phyloP scores from a whole-genome alignment of 78 protist species.

The Ministeria vibrans region DNA sequence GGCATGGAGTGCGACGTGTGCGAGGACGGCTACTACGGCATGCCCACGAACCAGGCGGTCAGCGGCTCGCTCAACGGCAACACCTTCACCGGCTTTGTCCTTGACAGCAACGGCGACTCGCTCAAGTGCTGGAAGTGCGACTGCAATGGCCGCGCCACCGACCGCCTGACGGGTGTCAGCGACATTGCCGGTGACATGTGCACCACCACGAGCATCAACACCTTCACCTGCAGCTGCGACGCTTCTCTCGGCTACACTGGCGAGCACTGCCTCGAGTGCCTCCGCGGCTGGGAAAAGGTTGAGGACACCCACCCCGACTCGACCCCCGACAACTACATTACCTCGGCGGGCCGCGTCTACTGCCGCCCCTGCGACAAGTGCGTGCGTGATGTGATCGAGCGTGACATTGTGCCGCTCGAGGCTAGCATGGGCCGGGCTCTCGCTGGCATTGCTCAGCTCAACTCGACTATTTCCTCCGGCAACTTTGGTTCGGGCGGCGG shows the following conservation, averaged over 20 bases:
- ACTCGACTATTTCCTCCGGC: background rate
- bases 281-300: background rate
- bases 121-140: conserved; percentile 6
- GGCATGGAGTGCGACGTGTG: background rate
- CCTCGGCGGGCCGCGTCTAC: background rate
- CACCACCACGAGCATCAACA: background rate
- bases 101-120: background rate
- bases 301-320: background rate
- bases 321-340: background rate
- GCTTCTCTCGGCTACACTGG: background rate
- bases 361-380: conserved; percentile 1
- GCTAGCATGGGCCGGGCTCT: background rate
- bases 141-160: background rate
- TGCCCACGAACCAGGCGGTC: background rate
- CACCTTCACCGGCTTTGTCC: background rate
- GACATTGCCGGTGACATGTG: background rate
- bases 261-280: background rate
- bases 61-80: background rate
- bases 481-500: background rate
- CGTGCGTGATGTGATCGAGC: background rate
- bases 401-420: background rate
- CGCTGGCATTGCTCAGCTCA: background rate
- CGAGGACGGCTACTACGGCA: background rate
- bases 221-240: background rate
- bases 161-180: background rate